Base-by-base conservation (phyloP, 2,329 filamentous ascomycete genomes). In the Emydomyces testavorans region DNA sequence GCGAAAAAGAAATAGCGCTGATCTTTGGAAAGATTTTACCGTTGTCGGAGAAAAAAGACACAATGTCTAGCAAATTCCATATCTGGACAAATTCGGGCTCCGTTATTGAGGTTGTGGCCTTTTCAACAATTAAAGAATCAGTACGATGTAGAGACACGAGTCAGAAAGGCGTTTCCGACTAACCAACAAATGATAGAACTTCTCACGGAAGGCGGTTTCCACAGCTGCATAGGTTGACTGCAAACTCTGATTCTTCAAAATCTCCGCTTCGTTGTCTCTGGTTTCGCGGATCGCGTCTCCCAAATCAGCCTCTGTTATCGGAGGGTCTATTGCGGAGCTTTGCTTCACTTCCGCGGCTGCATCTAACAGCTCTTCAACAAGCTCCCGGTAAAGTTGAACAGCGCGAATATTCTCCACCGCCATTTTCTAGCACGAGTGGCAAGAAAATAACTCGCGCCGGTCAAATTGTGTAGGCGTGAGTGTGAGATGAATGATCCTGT, bases 31-130 rank as follows among this genome's bases (percentile, higher is more conserved):
- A 23, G 62, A 72, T 80, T 69, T 75, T 75, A 72, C 82, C 83
- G 61, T 82, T 78, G 60, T 94, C 90, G 51, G 87, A 89, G 52
- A 94, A 80, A 31, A 93, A 80, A 0, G 85, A 83, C n/a, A 95
- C 73, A 35, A 96, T 80, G 61, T 98, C 93, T 49, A 98, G 77
- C 4, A 98, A 73, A 61, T 95, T 92, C 90, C 90, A 98, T 53
- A 96, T 78, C 51, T 80, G 77, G 42, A 87, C 80, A 59, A 95
- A 94, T 0, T 77, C 74, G 35, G 85, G 79, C 21, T 85, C 79
- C 31, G 87, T 77, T 56, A 95, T 94, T 6, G 78, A 72, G 10
- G 78, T 87, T 32, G 77, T 78, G 36, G 84, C 81, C 84, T 90
- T 51, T 26, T 2, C 6, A 3, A 43, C 16, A 51, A 47, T 37